These are phyloP conservation scores for Sphagnum fallax DNA, from an alignment of 228 moss, liverwort and hornwort species.

Conservation along the genomic window DNA sequence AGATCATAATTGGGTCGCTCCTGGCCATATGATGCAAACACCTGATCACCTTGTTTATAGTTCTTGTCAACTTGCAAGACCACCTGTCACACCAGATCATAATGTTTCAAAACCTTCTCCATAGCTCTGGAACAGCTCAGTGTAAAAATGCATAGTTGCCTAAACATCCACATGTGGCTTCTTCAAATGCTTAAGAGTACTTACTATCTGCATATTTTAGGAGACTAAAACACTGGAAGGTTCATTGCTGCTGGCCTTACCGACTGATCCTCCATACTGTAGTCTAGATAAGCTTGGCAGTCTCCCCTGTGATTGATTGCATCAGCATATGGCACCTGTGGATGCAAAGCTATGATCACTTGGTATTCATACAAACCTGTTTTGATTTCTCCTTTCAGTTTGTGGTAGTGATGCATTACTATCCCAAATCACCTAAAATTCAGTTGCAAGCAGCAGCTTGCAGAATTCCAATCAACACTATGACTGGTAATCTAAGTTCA, in stretches of 20 bases:
- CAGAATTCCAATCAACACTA: background rate
- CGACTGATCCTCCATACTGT: slow-evolving; percentile 68
- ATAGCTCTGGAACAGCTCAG: background rate
- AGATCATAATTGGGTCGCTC: slow-evolving; percentile 87
- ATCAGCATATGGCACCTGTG: slow-evolving; percentile 84
- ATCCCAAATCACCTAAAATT: background rate
- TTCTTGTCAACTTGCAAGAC: slow-evolving; percentile 66
- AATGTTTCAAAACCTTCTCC: background rate
- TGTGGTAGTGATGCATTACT: background rate
- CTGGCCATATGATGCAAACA: slow-evolving; percentile 79
- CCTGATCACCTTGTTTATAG: slow-evolving; percentile 78
- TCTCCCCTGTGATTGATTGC: slow-evolving; percentile 71
- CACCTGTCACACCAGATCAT: slow-evolving; percentile 39
- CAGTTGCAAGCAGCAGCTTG: background rate
- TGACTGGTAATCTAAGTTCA: background rate
- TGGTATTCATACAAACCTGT: background rate
- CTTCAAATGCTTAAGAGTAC: too few relatives aligned
- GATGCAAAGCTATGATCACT: background rate
- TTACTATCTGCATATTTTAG: too few relatives aligned
- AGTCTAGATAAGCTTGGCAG: slow-evolving; percentile 72
- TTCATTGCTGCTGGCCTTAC: slow-evolving; percentile 22
- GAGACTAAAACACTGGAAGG: too few relatives aligned
- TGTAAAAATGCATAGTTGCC: background rate
- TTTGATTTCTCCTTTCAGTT: background rate
- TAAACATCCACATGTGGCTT: background rate